Base-by-base conservation (phyloP, 2,329 filamentous ascomycete genomes). In the Beauveria asiatica region DNA sequence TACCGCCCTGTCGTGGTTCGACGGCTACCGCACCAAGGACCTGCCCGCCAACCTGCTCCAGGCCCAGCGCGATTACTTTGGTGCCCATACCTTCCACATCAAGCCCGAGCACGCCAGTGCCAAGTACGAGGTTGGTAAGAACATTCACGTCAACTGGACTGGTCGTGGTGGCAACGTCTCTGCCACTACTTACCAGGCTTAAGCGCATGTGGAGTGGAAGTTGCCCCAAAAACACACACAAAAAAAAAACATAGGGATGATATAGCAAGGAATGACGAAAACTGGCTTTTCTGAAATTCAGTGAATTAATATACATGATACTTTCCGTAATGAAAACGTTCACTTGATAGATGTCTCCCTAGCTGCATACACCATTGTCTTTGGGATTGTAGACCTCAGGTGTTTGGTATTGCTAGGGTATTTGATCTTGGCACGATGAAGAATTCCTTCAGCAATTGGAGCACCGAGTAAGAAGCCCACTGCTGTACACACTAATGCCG, bases 81-180 rank as follows among this genome's bases (percentile, higher is more conserved):
- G 94, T 76, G 90, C 90, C 65, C 90, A 94, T 83, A 94, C 90
- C 67, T 94, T 94, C 87, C 81, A 81, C 70, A 84, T 94, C 79
- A 93, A 94, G 87, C 88, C 90, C 63, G 89, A 93, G 79, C 72
- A 69, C 66, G 89, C 89, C 69, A 88, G 71, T 75, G 85, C 81
- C 61, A 92, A 91, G 79, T 96, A 95, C 82, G 88, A 87, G 67
- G 85, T 82, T 69, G 91, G 87, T 76, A 80, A 92, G 80, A 86
- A 97, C 76, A 94, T 93, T 74, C 94, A 99, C 85, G 92, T 97
- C 77, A 99, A 99, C 90, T 99, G 94, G 94, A 99, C 94, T 69
- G 94, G 94, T 71, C 89, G 94, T 75, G 94, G 94, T 74, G 94
- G 94, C 73, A 94, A 97, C 74, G 89, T 99, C 67, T 96, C 92